phyloP scores from a whole-genome alignment of 352 stramenopile genomes.

The Phytophthora lateralis region DNA sequence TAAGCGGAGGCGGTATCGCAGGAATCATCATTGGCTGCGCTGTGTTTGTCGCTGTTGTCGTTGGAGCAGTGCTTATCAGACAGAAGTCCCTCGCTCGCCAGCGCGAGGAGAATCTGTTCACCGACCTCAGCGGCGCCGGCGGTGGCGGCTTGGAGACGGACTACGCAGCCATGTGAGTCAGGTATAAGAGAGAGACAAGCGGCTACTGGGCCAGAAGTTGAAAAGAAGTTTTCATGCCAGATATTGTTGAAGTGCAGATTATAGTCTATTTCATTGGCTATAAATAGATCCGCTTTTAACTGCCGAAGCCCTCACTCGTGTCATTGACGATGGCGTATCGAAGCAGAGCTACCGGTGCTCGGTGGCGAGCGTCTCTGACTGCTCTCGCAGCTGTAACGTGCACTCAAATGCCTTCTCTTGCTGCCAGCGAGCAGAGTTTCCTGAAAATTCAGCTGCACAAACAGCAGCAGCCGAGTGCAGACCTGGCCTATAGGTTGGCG shows the following conservation, averaged over 20 bases:
- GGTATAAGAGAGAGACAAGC: not conserved
- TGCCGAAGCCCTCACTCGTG: slow-evolving; percentile 4
- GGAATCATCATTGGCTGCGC: slow-evolving; percentile 27
- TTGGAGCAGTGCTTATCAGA: slow-evolving; percentile 21
- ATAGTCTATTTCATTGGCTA: slow-evolving; percentile 21
- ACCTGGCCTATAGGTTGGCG: slow-evolving; percentile 21
- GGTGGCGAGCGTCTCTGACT: slow-evolving; percentile 19
- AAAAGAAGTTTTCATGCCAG: not conserved
- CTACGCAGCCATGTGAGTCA: slow-evolving; percentile 31
- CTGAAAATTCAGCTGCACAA: slow-evolving; percentile 39
- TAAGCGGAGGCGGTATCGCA: slow-evolving; percentile 11
- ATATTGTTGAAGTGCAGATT: not conserved
- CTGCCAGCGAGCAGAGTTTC: slow-evolving; percentile 10
- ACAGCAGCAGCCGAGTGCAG: slow-evolving; percentile 14
- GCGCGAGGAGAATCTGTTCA: slow-evolving; percentile 28
- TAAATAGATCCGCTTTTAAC: slow-evolving; percentile 18
- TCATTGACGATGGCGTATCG: slow-evolving; percentile 8
- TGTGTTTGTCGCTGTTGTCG: slow-evolving; percentile 25
- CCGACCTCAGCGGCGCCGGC: slow-evolving; percentile 9
- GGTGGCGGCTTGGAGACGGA: slow-evolving; percentile 25
- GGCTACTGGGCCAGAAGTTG: not conserved
- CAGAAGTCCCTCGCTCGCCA: slow-evolving; percentile 27
- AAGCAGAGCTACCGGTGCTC: slow-evolving; percentile 1
- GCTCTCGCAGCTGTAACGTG: slow-evolving; percentile 7
- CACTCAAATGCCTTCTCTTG: not conserved